Evolutionary conservation across 139 green algal genomes (phyloP), one percentile per base, ranked within the genome.

Genomic region (Deuterostichococcus epilithicus): DNA sequence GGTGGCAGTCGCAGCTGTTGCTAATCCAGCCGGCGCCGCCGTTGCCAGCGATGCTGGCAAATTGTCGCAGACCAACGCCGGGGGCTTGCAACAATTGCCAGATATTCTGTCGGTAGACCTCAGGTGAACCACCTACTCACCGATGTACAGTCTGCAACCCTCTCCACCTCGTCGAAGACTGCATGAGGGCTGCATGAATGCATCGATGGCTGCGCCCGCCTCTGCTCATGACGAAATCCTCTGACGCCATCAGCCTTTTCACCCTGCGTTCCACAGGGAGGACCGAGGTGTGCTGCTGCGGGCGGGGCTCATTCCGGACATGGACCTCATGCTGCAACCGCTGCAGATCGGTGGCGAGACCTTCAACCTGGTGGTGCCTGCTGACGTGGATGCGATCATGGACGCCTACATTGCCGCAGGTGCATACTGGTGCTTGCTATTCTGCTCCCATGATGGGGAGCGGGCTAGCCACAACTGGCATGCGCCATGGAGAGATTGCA

Each of bases 351-450:
- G 28, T 4, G 20, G 36, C 42, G 38, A 82, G 70, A 28, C 67
- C 26, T 72, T 92, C 25, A 47, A 35, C 28, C 70, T 91, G 35
- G 66, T 92, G 0, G 72, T 84, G 0, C 89, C 89, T 0, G 18
- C n/a, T 6, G 85, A 90, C 66, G 78, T 92, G 13, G 89, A 94
- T 76, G 83, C 80, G 45, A 87, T 95, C 5, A 88, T 96, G 73
- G 87, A 96, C 66, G 84, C 89, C 77, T 96, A 95, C 81, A 90
- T 96, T 18, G 68, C 74, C 0, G 66, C 65, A 26, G 85, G 88
- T 76, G 25, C 23, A 58, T 37, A 74, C 26, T 52, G 52, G 0
- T 78, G 76, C 22, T 68, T 45, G 58, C 79, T 36, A n/a, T 77
- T 36, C 8, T 58, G 67, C 22, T 77, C 66, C 3, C 47, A 58